Percentiles rank a stretch among this genome's conserved stretches.
These are phyloP conservation scores for Penicillium macrosclerotiorum DNA, from an alignment of 495 filamentous ascomycete species.

Conservation along the genomic window DNA sequence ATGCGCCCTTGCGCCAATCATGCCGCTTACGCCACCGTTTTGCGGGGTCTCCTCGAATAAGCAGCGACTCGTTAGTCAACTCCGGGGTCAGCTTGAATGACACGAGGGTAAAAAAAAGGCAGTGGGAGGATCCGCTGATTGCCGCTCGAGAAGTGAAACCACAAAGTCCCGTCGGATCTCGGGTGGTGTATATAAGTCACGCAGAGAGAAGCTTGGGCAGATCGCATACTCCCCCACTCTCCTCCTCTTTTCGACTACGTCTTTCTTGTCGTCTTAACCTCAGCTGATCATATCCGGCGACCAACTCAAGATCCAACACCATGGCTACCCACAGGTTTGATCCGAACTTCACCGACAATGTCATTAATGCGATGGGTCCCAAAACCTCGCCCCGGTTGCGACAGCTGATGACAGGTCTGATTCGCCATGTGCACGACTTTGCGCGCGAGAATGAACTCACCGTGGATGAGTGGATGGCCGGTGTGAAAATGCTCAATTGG, in stretches of 20 bases:
- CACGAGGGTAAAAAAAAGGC: not conserved
- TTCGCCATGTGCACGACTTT: slow-evolving; percentile 47
- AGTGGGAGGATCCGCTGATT: slow-evolving; percentile 3
- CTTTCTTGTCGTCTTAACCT: not conserved
- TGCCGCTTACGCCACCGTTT: slow-evolving; percentile 6
- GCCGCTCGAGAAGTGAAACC: slow-evolving; percentile 3
- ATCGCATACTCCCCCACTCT: not conserved
- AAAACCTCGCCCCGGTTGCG: slow-evolving; percentile 57
- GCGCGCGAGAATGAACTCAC: slow-evolving; percentile 50
- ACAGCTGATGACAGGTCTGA: slow-evolving; percentile 41
- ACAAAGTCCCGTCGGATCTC: slow-evolving; percentile 16
- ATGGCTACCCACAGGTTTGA: slow-evolving; percentile 48
- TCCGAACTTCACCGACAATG: slow-evolving; percentile 63
- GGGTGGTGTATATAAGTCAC: slow-evolving; percentile 7
- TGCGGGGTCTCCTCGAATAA: slow-evolving; percentile 28
- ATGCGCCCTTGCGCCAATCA: slow-evolving; percentile 16
- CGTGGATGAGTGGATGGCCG: slow-evolving; percentile 47
- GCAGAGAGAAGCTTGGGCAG: not conserved
- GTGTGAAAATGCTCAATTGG: slow-evolving; percentile 62
- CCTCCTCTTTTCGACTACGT: not conserved
- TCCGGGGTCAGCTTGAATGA: not conserved
- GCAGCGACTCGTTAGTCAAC: slow-evolving; percentile 22
- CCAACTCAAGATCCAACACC: not conserved
- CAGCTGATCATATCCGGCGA: not conserved
- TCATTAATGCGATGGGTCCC: slow-evolving; percentile 69